These are phyloP conservation scores for Aspergillus udagawae DNA, from an alignment of 2,329 filamentous ascomycete genomes.

Conservation along the genomic window DNA sequence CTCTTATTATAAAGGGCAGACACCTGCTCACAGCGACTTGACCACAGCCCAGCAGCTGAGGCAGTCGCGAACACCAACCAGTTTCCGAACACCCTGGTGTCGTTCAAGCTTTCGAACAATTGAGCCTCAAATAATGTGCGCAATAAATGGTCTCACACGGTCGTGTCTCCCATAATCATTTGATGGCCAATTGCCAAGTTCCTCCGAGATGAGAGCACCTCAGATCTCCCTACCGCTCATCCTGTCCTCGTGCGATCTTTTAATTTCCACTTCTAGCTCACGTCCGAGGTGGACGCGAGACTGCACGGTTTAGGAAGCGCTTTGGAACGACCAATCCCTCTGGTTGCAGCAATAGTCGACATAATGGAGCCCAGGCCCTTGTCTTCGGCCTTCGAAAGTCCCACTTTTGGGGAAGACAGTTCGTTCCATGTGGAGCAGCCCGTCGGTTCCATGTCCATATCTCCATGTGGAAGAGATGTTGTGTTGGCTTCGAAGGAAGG, in stretches of 20 bases:
- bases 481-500: slow-evolving; percentile 87
- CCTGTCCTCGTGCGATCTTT: neutral
- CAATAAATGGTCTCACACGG: neutral
- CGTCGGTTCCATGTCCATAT: slow-evolving; percentile 89
- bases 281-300: neutral
- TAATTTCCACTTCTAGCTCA: neutral
- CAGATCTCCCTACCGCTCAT: neutral
- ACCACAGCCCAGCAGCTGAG: neutral
- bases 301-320: neutral
- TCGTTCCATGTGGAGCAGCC: slow-evolving; percentile 75
- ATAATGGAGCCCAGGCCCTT: slow-evolving; percentile 36
- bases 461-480: slow-evolving; percentile 83
- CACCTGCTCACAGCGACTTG: neutral
- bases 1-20: neutral
- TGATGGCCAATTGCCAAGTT: neutral
- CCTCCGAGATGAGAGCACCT: slow-evolving; percentile 15
- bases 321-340: slow-evolving; percentile 4
- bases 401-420: slow-evolving; percentile 80
- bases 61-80: neutral
- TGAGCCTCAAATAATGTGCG: slow-evolving; percentile 9
- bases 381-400: slow-evolving; percentile 69
- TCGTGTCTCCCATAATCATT: slow-evolving; percentile 2
- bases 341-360: slow-evolving; percentile 27
- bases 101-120: neutral
- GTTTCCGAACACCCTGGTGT: neutral